Base-by-base conservation (phyloP, 306 rosid genomes). In the Cyclanthera cordifolia region DNA sequence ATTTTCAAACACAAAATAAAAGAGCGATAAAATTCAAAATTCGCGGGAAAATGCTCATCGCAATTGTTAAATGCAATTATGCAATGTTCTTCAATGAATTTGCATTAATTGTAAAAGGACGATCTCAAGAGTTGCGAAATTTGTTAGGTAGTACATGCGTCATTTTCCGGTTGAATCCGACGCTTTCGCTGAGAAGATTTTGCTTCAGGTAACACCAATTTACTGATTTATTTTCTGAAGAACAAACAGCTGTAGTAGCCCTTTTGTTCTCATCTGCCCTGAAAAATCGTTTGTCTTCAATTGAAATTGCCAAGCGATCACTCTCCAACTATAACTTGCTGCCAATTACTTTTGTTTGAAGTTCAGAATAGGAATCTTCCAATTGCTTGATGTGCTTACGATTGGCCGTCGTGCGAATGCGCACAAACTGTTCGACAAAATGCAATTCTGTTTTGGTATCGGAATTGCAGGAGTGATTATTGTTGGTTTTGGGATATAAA, bases 101-200 rank as follows among this genome's bases (percentile, higher is more conserved):
- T 45, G 70, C 39, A 65, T 65, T 45, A 65, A 65, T 45, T 43
- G 39, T 39, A 39, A 13, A 63, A 20, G 49, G 30, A 63, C 41
- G 32, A 20, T 37, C n/a, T 4, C n/a, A 34, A 23, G 7, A 23
- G 32, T 47, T 59, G 25, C 47, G 39, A 61, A 37, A 1, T 37
- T 61, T 61, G 47, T 39, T 61, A 19, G 69, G 28, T 61, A 28
- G 69, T 37, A 51, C 51, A 45, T 64, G 9, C 14, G 70, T 65
- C 53, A 15, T 65, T 64, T 47, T 64, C 53, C 53, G 6, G 21
- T 43, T 43, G 53, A 20, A 64, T 43, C 12, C 46, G 53, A 24
- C 70, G 9, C 16, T 61, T 61, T 6, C 70, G 53, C 50, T 20
- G 21, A 43, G 15, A 65, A 41, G 53, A 65, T 43, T 19, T 27